phyloP scores from a whole-genome alignment of 345 rosid species.

The Citrus glauca region DNA sequence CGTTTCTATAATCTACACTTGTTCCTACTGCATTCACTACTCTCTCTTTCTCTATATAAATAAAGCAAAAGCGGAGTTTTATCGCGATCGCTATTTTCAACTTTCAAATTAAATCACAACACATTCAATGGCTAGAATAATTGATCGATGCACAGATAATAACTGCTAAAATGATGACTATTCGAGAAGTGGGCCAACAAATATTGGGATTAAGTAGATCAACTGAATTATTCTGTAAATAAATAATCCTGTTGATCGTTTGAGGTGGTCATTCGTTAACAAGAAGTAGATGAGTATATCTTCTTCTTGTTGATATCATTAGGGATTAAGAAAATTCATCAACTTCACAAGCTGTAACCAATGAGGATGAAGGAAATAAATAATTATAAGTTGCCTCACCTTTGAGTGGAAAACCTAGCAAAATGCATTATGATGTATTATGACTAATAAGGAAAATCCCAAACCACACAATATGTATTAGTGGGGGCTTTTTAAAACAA shows the following conservation, averaged over 20 bases:
- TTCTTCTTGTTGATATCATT: neutral
- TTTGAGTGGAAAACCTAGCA: constrained; percentile 32
- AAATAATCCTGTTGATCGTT: too few species aligned
- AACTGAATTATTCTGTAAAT: neutral
- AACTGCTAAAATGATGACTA: neutral
- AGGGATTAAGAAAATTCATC: neutral
- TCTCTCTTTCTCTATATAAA: too few species aligned
- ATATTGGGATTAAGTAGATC: neutral
- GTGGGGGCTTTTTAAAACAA: constrained; percentile 21
- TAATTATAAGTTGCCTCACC: constrained; percentile 7
- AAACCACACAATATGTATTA: constrained; percentile 12
- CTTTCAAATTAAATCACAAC: neutral
- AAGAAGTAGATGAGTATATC: neutral
- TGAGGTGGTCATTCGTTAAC: neutral
- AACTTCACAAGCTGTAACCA: constrained; percentile 1
- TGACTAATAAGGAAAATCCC: constrained; percentile 23
- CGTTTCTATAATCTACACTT: neutral
- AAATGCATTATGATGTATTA: constrained; percentile 17
- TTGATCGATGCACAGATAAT: neutral
- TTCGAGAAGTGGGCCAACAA: neutral
- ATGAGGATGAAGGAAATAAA: neutral
- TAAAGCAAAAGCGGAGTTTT: too few species aligned
- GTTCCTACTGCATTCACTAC: neutral
- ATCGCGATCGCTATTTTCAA: neutral
- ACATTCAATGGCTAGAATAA: neutral